These are phyloP conservation scores for Candida insectalens DNA, from an alignment of 805 yeast genomes.

Conservation along the genomic window DNA sequence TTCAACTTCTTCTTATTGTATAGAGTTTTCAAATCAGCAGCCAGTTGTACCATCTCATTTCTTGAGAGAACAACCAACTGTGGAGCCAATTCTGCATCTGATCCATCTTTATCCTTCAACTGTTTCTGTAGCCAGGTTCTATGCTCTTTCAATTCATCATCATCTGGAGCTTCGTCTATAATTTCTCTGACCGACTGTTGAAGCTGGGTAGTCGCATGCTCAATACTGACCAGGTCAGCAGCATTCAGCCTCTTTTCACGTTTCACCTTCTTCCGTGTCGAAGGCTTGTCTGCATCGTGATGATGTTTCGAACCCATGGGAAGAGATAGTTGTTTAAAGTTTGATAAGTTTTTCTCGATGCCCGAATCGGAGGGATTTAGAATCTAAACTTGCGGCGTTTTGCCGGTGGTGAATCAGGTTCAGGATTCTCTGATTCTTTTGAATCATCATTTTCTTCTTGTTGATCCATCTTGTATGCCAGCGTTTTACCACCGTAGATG, in stretches of 20 bases:
- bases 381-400: not conserved
- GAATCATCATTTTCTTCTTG: too few relatives aligned
- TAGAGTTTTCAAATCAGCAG: constrained; percentile 48
- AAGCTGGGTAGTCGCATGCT: constrained; percentile 42
- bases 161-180: constrained; percentile 47
- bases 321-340: too few relatives aligned
- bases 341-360: too few relatives aligned
- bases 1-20: constrained; percentile 38
- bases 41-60: constrained; percentile 46
- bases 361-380: too few relatives aligned
- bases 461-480: constrained; percentile 13
- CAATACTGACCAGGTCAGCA: constrained; percentile 28
- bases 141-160: constrained; percentile 28
- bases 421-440: too few relatives aligned
- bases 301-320: too few relatives aligned
- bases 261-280: constrained; percentile 2
- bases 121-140: constrained; percentile 12
- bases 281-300: constrained; percentile 3
- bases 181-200: constrained; percentile 44
- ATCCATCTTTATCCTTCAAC: not conserved
- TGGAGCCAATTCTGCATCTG: constrained; percentile 19
- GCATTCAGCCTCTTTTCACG: constrained; percentile 1
- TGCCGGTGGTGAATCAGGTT: too few relatives aligned
- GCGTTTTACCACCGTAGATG: constrained; percentile 22
- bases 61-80: constrained; percentile 41